Evolutionary conservation across 2,329 filamentous ascomycete species (phyloP), one percentile per base, ranked within the genome.

Genomic region (Escovopsis sp.): DNA sequence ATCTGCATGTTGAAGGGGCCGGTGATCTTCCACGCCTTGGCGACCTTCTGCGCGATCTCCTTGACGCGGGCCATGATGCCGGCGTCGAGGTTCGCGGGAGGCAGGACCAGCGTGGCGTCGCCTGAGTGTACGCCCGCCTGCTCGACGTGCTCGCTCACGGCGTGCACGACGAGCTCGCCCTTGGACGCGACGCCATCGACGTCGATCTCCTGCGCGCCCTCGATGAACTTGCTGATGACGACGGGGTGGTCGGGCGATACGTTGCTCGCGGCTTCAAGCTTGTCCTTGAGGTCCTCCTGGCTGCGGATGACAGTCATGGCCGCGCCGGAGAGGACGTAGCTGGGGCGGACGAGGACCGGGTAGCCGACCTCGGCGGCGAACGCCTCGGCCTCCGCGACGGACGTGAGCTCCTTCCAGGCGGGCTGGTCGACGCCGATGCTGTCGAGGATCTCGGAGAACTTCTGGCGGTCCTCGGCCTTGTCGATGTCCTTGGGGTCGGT

Each of bases 1-100:
- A 98, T 93, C 57, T 98, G 90, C 88, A 98, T 96, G 72, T 98
- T 98, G 76, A 96, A 98, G 39, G 90, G 90, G 37, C 90, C 90
- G 15, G 86, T 96, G 58, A 96, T 96, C 53, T 72, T 86, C 85
- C 88, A 94, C 33, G 90, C 90, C 62, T 90, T 82, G 45, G 90
- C 90, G 35, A 98, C 87, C 72, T 94, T 96, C 60, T 87, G 62
- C 13, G 90, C 88, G 48, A 98, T 96, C 48, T 84, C 84, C 75
- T 94, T 96, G 53, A 94, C 74, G 41, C 90, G 84, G 45, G 72
- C 74, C 72, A 94, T 81, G 45, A 79, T 81, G 39, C 61, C 62
- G 47, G 79, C 66, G 44, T 93, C 82, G 17, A 96, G 75, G 54
- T 72, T 80, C 43, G 68, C 76, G 4, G 90, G 90, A 15, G 90